Conservation (phyloP, 2,329 filamentous ascomycete species). For the Ophioceras dolichostomum region DNA sequence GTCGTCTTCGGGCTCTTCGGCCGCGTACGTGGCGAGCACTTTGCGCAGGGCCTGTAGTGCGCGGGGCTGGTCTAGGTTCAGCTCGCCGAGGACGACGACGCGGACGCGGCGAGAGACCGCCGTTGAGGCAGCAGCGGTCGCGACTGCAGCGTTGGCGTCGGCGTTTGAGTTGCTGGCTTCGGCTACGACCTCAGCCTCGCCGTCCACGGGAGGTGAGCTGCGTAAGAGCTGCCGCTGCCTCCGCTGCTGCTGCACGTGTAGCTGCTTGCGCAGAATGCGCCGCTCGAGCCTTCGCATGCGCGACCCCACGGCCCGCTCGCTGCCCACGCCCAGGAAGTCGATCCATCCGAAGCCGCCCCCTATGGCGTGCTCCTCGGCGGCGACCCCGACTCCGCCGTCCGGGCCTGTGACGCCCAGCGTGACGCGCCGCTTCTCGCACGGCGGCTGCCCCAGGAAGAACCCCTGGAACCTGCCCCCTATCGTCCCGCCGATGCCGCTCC, state of each 20-base stretch:
- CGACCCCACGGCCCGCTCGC: constrained; percentile 68
- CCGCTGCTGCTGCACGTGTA: constrained; percentile 13
- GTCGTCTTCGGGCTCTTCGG: constrained; percentile 28
- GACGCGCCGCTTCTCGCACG: constrained; percentile 70
- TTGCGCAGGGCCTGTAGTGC: constrained; percentile 71
- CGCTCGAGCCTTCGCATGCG: constrained; percentile 75
- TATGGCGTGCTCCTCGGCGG: constrained; percentile 40
- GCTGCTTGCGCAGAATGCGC: constrained; percentile 40
- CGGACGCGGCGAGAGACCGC: constrained; percentile 26
- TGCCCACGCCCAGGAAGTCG: constrained; percentile 86
- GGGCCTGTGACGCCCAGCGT: constrained; percentile 61
- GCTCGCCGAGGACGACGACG: constrained; percentile 69
- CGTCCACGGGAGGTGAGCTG: no score
- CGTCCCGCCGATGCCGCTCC: constrained; percentile 73
- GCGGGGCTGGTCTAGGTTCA: constrained; percentile 76
- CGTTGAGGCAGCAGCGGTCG: neutral
- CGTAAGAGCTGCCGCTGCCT: constrained; percentile 16
- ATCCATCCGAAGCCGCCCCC: constrained; percentile 92
- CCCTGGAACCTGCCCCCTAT: constrained; percentile 88
- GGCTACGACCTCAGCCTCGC: no score
- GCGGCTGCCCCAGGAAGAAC: constrained; percentile 83
- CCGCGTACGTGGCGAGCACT: constrained; percentile 62
- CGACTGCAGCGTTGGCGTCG: neutral
- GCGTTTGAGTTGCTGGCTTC: neutral
- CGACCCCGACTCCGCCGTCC: constrained; percentile 23